A percentile compares a stretch with the other conserved stretches of the same genome.
Conservation (phyloP, 148 eudicot species). For the Rhododendron mucronatum region DNA sequence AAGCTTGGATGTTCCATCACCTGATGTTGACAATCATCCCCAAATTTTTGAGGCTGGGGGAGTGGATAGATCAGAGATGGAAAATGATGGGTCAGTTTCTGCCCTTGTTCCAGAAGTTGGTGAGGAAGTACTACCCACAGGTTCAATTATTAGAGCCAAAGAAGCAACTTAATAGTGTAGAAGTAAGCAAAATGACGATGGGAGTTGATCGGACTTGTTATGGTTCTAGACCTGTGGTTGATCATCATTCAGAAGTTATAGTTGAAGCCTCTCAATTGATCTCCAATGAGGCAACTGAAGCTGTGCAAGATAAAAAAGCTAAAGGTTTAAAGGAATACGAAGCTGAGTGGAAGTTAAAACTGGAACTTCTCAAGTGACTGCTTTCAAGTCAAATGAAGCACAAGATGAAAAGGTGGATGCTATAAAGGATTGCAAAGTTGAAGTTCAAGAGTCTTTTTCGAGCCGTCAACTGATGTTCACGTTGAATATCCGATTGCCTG, state of each 20-base stretch:
- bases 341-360: conserved; percentile 5
- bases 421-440: conserved; percentile 16
- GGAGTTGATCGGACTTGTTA: not conserved
- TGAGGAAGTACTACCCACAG: conserved; percentile 1
- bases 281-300: conserved; percentile 11
- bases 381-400: conserved; percentile 13
- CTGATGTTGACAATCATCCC: conserved; percentile 10
- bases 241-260: conserved; percentile 12
- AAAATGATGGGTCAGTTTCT: conserved; percentile 10
- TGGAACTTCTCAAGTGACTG: conserved; percentile 16
- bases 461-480: conserved; percentile 36
- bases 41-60: conserved; percentile 8
- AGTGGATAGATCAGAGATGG: conserved; percentile 6
- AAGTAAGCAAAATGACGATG: conserved; percentile 5
- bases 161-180: conserved; percentile 11
- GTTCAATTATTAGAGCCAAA: conserved; percentile 7
- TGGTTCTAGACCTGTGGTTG: not conserved
- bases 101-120: not conserved
- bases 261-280: conserved; percentile 10
- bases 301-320: conserved; percentile 4
- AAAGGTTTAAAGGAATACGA: conserved; percentile 16
- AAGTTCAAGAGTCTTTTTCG: conserved; percentile 12
- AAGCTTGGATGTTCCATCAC: conserved; percentile 14
- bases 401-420: conserved; percentile 13
- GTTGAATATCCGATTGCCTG: conserved; percentile 50